Base-by-base conservation (phyloP, 2,329 filamentous ascomycete species). In the Diaporthe sp. region DNA sequence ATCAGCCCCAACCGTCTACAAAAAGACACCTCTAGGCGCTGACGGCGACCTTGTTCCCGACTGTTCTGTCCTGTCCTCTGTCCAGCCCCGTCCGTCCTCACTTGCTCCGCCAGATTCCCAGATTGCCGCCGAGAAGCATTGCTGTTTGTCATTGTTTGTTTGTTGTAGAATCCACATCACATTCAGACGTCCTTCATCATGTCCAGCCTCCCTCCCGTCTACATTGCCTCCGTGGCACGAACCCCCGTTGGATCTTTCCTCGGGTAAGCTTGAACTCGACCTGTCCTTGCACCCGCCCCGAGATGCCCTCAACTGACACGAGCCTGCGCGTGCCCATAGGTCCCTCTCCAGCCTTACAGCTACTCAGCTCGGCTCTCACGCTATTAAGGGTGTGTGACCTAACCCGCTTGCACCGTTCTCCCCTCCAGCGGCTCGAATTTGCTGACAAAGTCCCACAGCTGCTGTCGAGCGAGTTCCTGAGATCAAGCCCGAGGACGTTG, bases 221-320 rank as follows among this genome's bases (percentile, higher is more conserved):
- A 99, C 88, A 98, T 99, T 82, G 95, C 98, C 83, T 97, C 97
- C 76, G 94, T 93, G 79, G 94, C 92, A 82, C 92, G 96, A 86
- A 99, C 97, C 79, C 97, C 97, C 72, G 90, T 98, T 79, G 97
- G 97, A 82, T 96, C 94, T 79, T 99, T 99, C 87, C 91, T 98
- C 82, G 97, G 97, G 95, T 98, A 86, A 85, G 90, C 80, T 77
- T 39, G 37, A 85, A 90, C 80, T 76, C 13, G 53, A 28, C 60
- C 73, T 67, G 68, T 76, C 60, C 63, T 73, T 28, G 42, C 47
- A 63, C 47, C 31, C 22, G 71, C 12, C 31, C 25, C 42, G 74
- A 74, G 73, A 55, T 63, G 71, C 72, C 37, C 20, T 47, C 60
- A 75, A 75, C 75, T 80, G 72, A 81, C 76, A 20, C 70, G 13